Evolutionary conservation across 768 basidiomycete genomes (phyloP), one percentile per base, ranked within the genome.

Genomic region (Panaeolus papilionaceus): DNA sequence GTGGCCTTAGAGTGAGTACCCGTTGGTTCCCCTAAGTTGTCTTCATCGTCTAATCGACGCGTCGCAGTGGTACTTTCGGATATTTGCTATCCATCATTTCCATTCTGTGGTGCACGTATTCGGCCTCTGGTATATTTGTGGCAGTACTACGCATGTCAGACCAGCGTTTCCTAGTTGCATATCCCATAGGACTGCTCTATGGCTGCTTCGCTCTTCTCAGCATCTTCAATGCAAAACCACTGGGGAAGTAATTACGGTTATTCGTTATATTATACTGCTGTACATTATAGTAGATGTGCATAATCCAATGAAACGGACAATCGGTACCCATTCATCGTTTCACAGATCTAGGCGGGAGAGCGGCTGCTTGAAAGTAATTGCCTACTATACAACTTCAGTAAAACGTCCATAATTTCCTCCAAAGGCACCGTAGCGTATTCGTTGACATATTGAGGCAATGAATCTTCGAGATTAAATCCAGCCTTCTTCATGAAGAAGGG

Each of bases 81-180:
- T 98, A 97, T 79, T 72, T 96, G 40, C 81, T 99, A 3, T 92
- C 94, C 2, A 77, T 88, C 14, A 70, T 97, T 42, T 94, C 92
- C 2, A 94, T 99, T 70, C 77, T 94, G 54, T 99, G 98, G 98
- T 99, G 96, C 81, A 98, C 98, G 40, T 95, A 97, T 74, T 88
- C 96, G 6, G 97, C 98, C 11, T 96, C 94, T 1, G 92, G 91
- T 14, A 99, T 99, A 66, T 99, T 99, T 73, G 95, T 97, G 9
- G 92, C 94, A 2, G 96, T 98, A 44, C 83, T 99, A 63, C 88
- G 94, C 70, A 96, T 99, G 94, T 95, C 94, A 9, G 92, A 96
- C 70, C 98, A 99, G 77, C 86, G 96, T 61, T 82, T 98, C 33
- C 87, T 99, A 26, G 96, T 99, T 45, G 98, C 96, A 70, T 99